Evolutionary conservation across 768 basidiomycete genomes (phyloP).

Genomic region (Pisolithus marmoratus): DNA sequence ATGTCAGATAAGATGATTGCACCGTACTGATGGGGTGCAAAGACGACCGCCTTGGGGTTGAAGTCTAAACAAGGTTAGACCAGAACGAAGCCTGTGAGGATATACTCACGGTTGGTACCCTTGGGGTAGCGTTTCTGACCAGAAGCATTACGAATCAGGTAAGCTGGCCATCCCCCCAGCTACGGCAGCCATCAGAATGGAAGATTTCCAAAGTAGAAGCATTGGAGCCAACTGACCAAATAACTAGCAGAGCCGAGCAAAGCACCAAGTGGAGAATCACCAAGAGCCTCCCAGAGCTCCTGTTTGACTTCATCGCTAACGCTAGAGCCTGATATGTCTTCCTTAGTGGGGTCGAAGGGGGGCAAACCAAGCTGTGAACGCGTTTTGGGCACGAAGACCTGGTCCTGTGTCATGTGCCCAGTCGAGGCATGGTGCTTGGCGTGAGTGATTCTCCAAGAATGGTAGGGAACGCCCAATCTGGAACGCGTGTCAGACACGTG

Average conservation of each 20-base stretch:
- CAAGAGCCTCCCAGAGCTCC: conserved; percentile 80
- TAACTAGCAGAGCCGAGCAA: conserved; percentile 48
- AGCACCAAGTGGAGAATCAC: conserved; percentile 83
- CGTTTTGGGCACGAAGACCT: conserved; percentile 93
- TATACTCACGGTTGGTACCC: conserved; percentile 68
- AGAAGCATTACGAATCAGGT: conserved; percentile 76
- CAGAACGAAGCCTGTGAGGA: neutral
- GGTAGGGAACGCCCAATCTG: conserved; percentile 92
- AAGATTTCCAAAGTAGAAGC: neutral
- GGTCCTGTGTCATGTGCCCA: conserved; percentile 89
- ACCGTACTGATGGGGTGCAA: conserved; percentile 68
- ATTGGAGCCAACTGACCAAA: conserved; percentile 39
- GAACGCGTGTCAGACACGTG: conserved; percentile 21
- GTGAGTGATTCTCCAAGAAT: conserved; percentile 94
- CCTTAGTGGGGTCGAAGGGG: conserved; percentile 59
- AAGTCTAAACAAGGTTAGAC: conserved; percentile 49
- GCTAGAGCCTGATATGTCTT: conserved; percentile 58
- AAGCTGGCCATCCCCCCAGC: conserved; percentile 83
- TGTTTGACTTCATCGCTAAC: conserved; percentile 61
- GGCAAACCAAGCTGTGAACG: conserved; percentile 66
- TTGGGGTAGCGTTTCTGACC: conserved; percentile 79
- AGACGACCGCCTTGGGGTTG: conserved; percentile 72
- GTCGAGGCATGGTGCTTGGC: conserved; percentile 95
- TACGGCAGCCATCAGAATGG: conserved; percentile 20
- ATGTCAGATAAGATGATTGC: conserved; percentile 81